A percentile compares a stretch with the other conserved stretches of the same genome.
These are phyloP conservation scores for Extremus antarcticus DNA, from an alignment of 495 filamentous ascomycete genomes.

Conservation along the genomic window DNA sequence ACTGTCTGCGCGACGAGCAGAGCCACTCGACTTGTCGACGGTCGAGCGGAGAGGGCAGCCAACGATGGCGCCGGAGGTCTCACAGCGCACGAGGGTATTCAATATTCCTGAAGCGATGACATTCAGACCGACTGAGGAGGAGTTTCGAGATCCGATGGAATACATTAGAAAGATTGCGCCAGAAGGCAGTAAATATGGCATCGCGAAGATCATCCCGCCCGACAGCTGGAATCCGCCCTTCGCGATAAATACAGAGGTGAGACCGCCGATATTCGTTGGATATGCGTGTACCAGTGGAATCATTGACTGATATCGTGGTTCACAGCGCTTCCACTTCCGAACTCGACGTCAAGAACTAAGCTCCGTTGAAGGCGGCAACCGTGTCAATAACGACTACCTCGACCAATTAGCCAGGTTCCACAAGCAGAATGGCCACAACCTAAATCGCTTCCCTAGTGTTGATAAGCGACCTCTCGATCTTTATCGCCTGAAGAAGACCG, in stretches of 20 bases:
- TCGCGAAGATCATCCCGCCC: conserved; percentile 91
- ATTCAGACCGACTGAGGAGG: conserved; percentile 79
- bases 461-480: conserved; percentile 96
- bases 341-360: conserved; percentile 96
- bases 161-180: conserved; percentile 84
- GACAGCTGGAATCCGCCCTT: conserved; percentile 90
- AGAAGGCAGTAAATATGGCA: conserved; percentile 74
- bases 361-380: conserved; percentile 94
- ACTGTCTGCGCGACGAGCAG: conserved; percentile 57
- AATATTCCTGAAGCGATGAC: conserved; percentile 84
- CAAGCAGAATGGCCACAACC: conserved; percentile 87
- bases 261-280: conserved; percentile 19
- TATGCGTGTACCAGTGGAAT: background rate
- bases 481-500: conserved; percentile 92
- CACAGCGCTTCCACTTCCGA: conserved; percentile 87
- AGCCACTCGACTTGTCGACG: conserved; percentile 72
- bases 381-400: conserved; percentile 90
- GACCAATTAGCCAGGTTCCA: conserved; percentile 94
- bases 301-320: conserved; percentile 14
- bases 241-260: conserved; percentile 92
- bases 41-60: conserved; percentile 84
- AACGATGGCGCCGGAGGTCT: conserved; percentile 56
- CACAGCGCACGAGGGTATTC: conserved; percentile 67
- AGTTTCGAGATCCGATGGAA: conserved; percentile 86
- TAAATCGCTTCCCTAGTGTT: conserved; percentile 89